Evolutionary conservation across 345 rosid species (phyloP), one percentile per base, ranked within the genome.

Genomic region (Hypericum androsaemum): DNA sequence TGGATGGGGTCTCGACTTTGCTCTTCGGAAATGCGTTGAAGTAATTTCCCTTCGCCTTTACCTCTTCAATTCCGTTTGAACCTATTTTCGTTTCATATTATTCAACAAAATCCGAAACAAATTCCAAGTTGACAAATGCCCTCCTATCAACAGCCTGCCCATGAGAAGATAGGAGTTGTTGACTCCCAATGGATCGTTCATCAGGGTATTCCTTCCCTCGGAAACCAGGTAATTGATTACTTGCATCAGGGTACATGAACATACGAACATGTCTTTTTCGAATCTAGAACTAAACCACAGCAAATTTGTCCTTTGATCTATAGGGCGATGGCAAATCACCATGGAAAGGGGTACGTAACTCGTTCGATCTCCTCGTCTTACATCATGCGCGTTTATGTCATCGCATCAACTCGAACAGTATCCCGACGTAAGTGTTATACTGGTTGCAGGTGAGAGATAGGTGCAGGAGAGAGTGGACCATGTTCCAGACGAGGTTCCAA

Each of bases 1-100:
- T 37, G 97, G 99, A 36, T 94, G 99, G 99, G 97, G 99, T n/a
- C 95, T 94, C 22, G 99, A 94, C 68, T 88, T 94, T 63, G 83
- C 99, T 53, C 85, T 94, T 35, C 69, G 95, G 68, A 88, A 71
- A 72, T 88, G 99, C 63, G 86, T 77, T 8, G 92, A 88, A 88
- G 99, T 81, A 52, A 36, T 22, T 22, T 22, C 32, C 32, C 32
- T 22, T 22, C 32, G 54, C 40, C 39, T 11, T n/a, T 11, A 36
- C 45, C 8, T 39, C 12, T 40, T n/a, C 22, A 16, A 28, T 42
- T 35, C 16, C 43, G 13, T 12, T 15, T 35, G 35, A 5, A 5
- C 2, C 6, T 52, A 5, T 43, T 28, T 28, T 17, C 5, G 43
- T 39, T 58, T 46, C 28, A 50, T 9, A 8, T 16, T 44, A 32